Evolutionary conservation across 495 filamentous ascomycete species (phyloP), one percentile per base, ranked within the genome.

Genomic region (Saxophila tyrrhenica): DNA sequence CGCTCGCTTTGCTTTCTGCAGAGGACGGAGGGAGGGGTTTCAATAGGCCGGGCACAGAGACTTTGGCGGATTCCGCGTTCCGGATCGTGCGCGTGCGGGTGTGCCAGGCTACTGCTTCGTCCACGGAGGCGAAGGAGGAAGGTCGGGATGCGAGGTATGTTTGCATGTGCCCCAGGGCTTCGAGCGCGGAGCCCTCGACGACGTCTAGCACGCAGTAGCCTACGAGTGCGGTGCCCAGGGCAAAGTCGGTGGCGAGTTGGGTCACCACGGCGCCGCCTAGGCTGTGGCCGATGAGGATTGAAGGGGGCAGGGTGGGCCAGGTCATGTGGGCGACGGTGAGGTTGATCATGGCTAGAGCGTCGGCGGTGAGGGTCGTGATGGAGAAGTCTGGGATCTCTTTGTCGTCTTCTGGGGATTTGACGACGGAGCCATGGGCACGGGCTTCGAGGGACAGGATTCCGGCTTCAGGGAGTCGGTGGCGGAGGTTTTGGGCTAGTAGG

Each of bases 191-290:
- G 0, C 82, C 89, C 72, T 99, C 92, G 29, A 99, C 92, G 10
- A 99, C 89, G 68, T 99, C 92, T 11, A 99, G 70, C 11, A 99
- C 90, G 8, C 82, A 87, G 72, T 91, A 94, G 15, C 88, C 94
- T 15, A 97, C 69, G 3, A 96, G 63, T 23, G 80, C 73, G 24
- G 66, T 67, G 1, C 87, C 86, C 20, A 95, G 68, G 50, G 72
- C 69, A 7, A 80, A 81, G 13, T 70, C 71, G 61, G 75, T 81
- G 1, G 89, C 89, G 22, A 91, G 75, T 58, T 96, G 80, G 2
- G 87, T 91, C 19, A 96, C 85, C 1, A 99, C 87, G 22, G 92
- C 89, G n/a, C 94, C 92, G 25, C 92, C 92, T 0, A 99, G 76
- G 44, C 86, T 92, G 70, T 99, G 92, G n/a, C 92, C 92, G 2